These are phyloP conservation scores for Trametopsis cervina DNA, from an alignment of 768 basidiomycete species.

Conservation along the genomic window DNA sequence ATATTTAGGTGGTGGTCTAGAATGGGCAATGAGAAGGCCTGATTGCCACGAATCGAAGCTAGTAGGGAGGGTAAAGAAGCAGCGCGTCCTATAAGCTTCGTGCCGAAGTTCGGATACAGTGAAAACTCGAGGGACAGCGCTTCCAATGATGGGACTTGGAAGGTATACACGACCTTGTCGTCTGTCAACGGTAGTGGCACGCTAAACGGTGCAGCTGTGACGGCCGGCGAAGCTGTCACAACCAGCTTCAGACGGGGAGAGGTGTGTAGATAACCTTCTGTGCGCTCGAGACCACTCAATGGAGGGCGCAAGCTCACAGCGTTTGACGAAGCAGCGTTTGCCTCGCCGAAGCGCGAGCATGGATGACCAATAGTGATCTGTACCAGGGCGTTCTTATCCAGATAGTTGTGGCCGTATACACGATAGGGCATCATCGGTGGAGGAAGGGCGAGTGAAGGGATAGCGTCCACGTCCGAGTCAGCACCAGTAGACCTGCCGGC, in stretches of 20 bases:
- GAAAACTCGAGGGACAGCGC: constrained; percentile 85
- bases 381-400: constrained; percentile 80
- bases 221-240: constrained; percentile 82
- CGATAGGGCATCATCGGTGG: constrained; percentile 98
- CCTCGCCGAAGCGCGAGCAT: constrained; percentile 31
- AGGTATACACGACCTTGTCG: constrained; percentile 67
- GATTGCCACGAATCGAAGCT: constrained; percentile 43
- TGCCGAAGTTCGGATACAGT: constrained; percentile 95
- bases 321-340: constrained; percentile 31
- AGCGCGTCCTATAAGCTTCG: constrained; percentile 91
- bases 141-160: constrained; percentile 75
- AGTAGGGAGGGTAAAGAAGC: constrained; percentile 78
- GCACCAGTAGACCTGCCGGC: constrained; percentile 22
- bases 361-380: constrained; percentile 77
- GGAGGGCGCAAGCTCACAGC: constrained; percentile 68
- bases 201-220: constrained; percentile 83
- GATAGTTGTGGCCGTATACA: constrained; percentile 94
- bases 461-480: constrained; percentile 80
- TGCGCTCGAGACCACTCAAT: constrained; percentile 60
- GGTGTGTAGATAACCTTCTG: constrained; percentile 59
- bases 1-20: constrained; percentile 89
- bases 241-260: constrained; percentile 90
- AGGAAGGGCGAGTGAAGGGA: constrained; percentile 90
- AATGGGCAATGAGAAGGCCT: constrained; percentile 64
- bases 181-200: constrained; percentile 80